A percentile compares a stretch with the other conserved stretches of the same genome.
Evolutionary conservation across 2,329 filamentous ascomycete genomes (phyloP).

Genomic region (Alternaria viburni): DNA sequence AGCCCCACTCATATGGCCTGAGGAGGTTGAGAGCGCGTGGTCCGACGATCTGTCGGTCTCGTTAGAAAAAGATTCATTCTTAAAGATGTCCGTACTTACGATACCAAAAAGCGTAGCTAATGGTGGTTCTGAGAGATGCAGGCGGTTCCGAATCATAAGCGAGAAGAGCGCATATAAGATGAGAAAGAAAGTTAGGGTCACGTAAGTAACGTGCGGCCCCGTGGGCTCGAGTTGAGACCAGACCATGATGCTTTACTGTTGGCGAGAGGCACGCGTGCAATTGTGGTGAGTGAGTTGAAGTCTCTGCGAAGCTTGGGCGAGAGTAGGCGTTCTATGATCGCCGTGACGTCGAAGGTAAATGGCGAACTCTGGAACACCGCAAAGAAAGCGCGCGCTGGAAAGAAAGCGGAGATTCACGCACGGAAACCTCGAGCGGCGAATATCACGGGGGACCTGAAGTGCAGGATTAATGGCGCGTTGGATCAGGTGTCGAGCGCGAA

Average conservation of each 20-base stretch:
- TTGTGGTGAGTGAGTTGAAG: constrained; percentile 1
- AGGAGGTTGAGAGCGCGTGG: constrained; percentile 50
- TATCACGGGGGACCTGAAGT: neutral
- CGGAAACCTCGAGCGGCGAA: neutral
- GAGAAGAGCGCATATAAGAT: constrained; percentile 56
- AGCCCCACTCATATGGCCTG: constrained; percentile 51
- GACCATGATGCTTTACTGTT: constrained; percentile 28
- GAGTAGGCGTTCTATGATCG: neutral
- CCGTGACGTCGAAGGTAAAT: constrained; percentile 6
- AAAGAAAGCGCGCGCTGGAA: neutral
- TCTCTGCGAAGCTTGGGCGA: constrained; percentile 8
- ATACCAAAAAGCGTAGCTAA: constrained; percentile 56
- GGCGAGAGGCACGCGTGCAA: neutral
- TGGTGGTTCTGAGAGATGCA: constrained; percentile 58
- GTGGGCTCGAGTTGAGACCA: constrained; percentile 57
- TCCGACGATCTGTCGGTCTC: constrained; percentile 40
- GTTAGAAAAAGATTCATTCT: neutral
- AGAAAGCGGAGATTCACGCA: neutral
- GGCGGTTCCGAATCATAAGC: constrained; percentile 54
- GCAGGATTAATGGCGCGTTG: neutral
- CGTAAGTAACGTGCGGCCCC: constrained; percentile 54
- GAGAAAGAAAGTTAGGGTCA: constrained; percentile 54
- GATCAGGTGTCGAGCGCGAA: neutral
- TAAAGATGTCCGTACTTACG: neutral
- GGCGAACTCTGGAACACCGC: neutral